Base-by-base conservation (phyloP, 345 rosid genomes). In the Kernera saxatilis region DNA sequence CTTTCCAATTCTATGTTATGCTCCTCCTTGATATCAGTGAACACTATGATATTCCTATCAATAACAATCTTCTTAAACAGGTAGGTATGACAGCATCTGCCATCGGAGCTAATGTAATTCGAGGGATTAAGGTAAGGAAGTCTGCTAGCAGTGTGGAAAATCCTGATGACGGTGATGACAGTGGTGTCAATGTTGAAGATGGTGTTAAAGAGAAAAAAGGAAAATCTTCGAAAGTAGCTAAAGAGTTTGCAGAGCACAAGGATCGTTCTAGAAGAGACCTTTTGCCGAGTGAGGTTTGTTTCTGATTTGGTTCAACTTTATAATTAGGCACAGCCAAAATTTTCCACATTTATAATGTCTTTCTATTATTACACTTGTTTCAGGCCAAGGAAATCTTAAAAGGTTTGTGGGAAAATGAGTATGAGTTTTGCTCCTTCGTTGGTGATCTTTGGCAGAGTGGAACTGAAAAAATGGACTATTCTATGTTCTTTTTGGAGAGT, bases 321-420 rank as follows among this genome's bases (percentile, higher is more conserved):
- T 11, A 57, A 39, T 22, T 10, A 51, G 22, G 30, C 35, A 18
- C 21, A 11, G 21, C 3, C n/a, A 32, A 32, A 51, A 37, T 0
- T 17, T 13, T 57, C 17, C 50, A 56, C 37, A n/a, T 58, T 33
- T 58, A 73, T 73, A 23, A 32, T 57, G 33, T 18, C 30, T 56
- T 66, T 71, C 29, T 23, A 55, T n/a, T 49, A 8, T 15, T 23
- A 3, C 29, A 60, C 54, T 37, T 77, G 27, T 74, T 65, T 53
- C 79, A 94, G 98, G 98, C 79, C 41, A 92, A 81, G 58, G 75
- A 74, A 44, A 77, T 86, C 60, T 52, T 84, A 37, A 80, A 87
- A 79, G 64, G 69, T 33, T 70, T 94, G 72, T 94, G 99, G 99
- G 81, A 87, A 74, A 89, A 94, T 77, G 99, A 94, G 83, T 40